A percentile compares a stretch with the other conserved stretches of the same genome.
These are phyloP conservation scores for Rhodotorula kratochvilovae DNA, from an alignment of 768 basidiomycete genomes.

Conservation along the genomic window DNA sequence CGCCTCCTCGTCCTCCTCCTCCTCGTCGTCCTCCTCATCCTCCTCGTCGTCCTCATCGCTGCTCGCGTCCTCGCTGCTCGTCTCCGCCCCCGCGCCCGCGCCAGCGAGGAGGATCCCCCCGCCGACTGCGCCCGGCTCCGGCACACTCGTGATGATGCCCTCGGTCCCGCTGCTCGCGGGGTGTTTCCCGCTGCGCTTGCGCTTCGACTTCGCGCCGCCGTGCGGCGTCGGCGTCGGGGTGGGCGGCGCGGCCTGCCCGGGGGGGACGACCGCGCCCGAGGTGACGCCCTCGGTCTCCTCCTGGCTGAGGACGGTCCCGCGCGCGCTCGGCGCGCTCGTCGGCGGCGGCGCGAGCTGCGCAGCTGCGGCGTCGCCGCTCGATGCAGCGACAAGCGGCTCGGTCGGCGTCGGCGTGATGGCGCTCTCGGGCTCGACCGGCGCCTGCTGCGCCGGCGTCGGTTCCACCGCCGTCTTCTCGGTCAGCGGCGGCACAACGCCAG, in stretches of 20 bases:
- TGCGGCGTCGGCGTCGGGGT: not conserved
- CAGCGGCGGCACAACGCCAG: too few species aligned
- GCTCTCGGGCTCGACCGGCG: slow-evolving; percentile 5
- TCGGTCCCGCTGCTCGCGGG: slow-evolving; percentile 50
- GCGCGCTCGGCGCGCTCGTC: slow-evolving; percentile 21
- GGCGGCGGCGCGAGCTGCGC: slow-evolving; percentile 21
- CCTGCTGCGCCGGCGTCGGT: not conserved
- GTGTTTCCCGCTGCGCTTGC: slow-evolving; percentile 62
- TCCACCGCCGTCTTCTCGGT: not conserved
- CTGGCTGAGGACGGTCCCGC: slow-evolving; percentile 53
- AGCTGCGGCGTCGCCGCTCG: slow-evolving; percentile 3
- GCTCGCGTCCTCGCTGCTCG: slow-evolving; percentile 6
- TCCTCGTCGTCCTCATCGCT: slow-evolving; percentile 43
- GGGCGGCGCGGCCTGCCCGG: slow-evolving; percentile 58
- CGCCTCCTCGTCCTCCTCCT: slow-evolving; percentile 80
- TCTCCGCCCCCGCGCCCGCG: slow-evolving; percentile 15
- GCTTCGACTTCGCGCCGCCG: slow-evolving; percentile 57
- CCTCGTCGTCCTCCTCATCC: slow-evolving; percentile 59
- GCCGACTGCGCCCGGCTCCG: slow-evolving; percentile 20
- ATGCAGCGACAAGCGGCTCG: slow-evolving; percentile 1
- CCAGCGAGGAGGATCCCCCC: slow-evolving; percentile 28
- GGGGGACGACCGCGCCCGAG: slow-evolving; percentile 85
- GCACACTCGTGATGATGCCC: slow-evolving; percentile 56
- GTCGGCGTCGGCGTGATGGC: slow-evolving; percentile 15
- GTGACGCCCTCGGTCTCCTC: slow-evolving; percentile 75